A percentile compares a stretch with the other conserved stretches of the same genome.
phyloP scores from a whole-genome alignment of 306 rosid genomes.

The Fagus crenata region DNA sequence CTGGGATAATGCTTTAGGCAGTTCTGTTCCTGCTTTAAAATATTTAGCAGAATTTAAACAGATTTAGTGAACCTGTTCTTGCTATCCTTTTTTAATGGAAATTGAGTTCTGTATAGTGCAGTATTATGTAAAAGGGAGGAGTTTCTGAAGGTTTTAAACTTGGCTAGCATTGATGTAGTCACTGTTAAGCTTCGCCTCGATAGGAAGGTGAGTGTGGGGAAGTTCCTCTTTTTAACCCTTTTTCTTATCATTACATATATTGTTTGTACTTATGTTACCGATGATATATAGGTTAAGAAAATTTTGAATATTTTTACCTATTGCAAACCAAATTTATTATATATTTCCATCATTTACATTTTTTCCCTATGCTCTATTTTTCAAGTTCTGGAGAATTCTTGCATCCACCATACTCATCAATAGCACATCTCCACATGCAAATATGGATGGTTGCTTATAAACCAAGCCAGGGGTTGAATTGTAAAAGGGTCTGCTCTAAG shows the following conservation, averaged over 20 bases:
- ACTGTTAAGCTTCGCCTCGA: slow-evolving; percentile 50
- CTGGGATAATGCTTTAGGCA: not conserved
- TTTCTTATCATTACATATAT: not conserved
- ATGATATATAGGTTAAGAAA: not conserved
- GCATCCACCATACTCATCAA: not conserved
- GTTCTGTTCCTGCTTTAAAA: not conserved
- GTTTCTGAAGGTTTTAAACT: slow-evolving; percentile 55
- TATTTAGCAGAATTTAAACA: slow-evolving; percentile 8
- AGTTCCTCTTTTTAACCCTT: not conserved
- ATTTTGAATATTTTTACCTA: not conserved
- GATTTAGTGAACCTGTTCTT: slow-evolving; percentile 15
- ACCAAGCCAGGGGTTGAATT: not conserved
- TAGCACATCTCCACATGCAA: not conserved
- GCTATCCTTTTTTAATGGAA: slow-evolving; percentile 24
- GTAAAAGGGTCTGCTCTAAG: not conserved
- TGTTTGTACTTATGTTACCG: not conserved
- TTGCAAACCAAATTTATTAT: not conserved
- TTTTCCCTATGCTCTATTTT: not conserved
- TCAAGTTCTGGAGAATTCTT: not conserved
- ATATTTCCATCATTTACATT: not conserved
- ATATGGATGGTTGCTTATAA: not conserved
- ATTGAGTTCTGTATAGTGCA: slow-evolving; percentile 48
- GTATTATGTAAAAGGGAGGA: slow-evolving; percentile 52
- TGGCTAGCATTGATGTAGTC: slow-evolving; percentile 53
- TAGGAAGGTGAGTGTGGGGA: slow-evolving; percentile 43